These are phyloP conservation scores for Pistacia vera DNA, from an alignment of 345 rosid species.

Conservation along the genomic window DNA sequence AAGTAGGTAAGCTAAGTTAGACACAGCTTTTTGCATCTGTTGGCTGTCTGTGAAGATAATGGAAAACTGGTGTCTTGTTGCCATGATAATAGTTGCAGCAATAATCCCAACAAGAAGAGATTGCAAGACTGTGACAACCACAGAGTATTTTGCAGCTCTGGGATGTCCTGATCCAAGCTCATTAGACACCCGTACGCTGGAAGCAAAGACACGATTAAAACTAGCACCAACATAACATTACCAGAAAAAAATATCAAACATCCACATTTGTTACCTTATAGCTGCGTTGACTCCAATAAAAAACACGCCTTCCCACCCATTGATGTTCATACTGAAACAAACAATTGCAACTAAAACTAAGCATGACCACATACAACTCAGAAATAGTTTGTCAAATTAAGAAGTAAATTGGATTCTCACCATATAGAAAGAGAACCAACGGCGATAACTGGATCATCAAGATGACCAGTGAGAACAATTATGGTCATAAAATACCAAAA, in stretches of 20 bases:
- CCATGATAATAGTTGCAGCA: conserved; percentile 51
- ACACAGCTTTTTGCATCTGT: conserved; percentile 58
- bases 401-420: conserved; percentile 28
- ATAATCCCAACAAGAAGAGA: conserved; percentile 69
- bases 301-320: conserved; percentile 98
- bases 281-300: conserved; percentile 94
- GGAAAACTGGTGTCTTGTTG: conserved; percentile 58
- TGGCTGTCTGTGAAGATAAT: conserved; percentile 67
- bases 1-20: conserved; percentile 72
- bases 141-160: conserved; percentile 84
- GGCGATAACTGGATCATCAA: conserved; percentile 76
- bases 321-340: conserved; percentile 84
- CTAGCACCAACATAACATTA: background rate
- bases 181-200: conserved; percentile 82
- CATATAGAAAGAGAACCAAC: conserved; percentile 96
- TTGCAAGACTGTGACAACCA: conserved; percentile 52
- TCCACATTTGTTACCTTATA: conserved; percentile 50
- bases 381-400: too few species aligned
- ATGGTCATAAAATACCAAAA: conserved; percentile 97
- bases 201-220: background rate
- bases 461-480: conserved; percentile 95
- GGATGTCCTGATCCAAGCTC: conserved; percentile 93
- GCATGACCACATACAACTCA: background rate
- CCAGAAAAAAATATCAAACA: background rate
- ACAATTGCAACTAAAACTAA: conserved; percentile 2